Percentiles rank a stretch among this genome's conserved stretches.
phyloP scores from a whole-genome alignment of 257 asterid genomes.

The Nicotiana obtusifolia region DNA sequence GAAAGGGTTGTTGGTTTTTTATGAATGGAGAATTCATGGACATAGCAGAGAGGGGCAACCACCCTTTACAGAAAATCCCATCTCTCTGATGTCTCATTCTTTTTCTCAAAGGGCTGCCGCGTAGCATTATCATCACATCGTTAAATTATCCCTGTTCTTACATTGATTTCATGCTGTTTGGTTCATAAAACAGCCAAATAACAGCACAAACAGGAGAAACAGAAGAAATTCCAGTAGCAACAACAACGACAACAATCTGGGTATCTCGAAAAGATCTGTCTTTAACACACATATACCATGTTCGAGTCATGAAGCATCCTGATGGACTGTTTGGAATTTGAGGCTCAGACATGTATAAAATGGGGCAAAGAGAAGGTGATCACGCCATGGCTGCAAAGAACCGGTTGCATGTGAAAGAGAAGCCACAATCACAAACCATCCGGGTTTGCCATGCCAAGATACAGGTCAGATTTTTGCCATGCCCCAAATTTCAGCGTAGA shows the following conservation, averaged over 20 bases:
- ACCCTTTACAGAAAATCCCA: neutral
- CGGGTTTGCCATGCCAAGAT: neutral
- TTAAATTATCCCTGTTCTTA: neutral
- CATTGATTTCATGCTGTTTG: neutral
- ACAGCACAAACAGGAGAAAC: neutral
- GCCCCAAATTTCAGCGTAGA: neutral
- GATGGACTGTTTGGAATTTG: neutral
- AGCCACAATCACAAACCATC: too few species aligned
- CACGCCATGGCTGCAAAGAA: slow-evolving; percentile 6
- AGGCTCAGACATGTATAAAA: neutral
- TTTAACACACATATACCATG: too few species aligned
- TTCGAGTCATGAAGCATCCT: neutral
- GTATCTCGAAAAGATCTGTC: too few species aligned
- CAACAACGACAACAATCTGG: too few species aligned
- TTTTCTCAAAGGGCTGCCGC: too few species aligned
- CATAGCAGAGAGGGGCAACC: neutral
- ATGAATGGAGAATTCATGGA: neutral
- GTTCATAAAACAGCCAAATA: neutral
- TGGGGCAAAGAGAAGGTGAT: neutral
- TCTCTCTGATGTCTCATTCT: neutral
- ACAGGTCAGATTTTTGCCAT: neutral
- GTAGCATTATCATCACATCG: neutral
- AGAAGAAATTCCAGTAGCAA: too few species aligned
- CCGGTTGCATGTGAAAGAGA: neutral
- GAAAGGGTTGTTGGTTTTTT: too few species aligned